Conservation (phyloP, 2,329 filamentous ascomycete genomes). For the Fusarium tanahbumbuense region DNA sequence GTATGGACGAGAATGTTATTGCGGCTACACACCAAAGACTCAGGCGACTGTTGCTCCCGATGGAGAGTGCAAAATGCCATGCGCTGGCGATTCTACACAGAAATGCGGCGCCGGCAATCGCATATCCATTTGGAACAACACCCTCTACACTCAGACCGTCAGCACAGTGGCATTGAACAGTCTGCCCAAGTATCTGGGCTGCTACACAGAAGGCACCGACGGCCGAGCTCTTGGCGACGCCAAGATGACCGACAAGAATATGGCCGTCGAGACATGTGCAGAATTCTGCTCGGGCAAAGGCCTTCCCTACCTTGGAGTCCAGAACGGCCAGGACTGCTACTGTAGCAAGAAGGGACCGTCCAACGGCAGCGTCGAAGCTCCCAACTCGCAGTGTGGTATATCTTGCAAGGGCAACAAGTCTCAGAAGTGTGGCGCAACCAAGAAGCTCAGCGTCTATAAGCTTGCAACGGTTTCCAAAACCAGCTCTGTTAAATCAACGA, state of each 20-base stretch:
- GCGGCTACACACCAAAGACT: conserved; percentile 30
- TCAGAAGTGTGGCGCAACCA: conserved; percentile 29
- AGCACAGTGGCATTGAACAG: neutral
- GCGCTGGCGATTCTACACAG: conserved; percentile 30
- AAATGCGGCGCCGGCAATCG: conserved; percentile 37
- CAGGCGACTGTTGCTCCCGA: conserved; percentile 31
- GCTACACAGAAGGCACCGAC: conserved; percentile 34
- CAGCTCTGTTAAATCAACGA: neutral
- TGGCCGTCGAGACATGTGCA: conserved; percentile 34
- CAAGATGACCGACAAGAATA: conserved; percentile 25
- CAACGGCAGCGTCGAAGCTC: conserved; percentile 28
- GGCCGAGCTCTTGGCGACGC: conserved; percentile 16
- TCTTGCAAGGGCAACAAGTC: conserved; percentile 28
- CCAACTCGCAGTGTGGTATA: conserved; percentile 24
- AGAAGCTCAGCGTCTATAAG: conserved; percentile 35
- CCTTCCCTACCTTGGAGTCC: conserved; percentile 30
- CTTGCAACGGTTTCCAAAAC: conserved; percentile 8
- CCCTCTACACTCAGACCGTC: conserved; percentile 9
- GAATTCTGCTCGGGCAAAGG: conserved; percentile 31
- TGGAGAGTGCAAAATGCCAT: conserved; percentile 38
- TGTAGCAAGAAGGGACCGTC: conserved; percentile 30
- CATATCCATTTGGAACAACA: conserved; percentile 42
- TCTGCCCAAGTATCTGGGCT: conserved; percentile 20
- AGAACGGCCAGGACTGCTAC: conserved; percentile 37
- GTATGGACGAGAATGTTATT: conserved; percentile 40